Conservation (phyloP, 768 basidiomycete species). For the Tubosaeta brunneosetosa region DNA sequence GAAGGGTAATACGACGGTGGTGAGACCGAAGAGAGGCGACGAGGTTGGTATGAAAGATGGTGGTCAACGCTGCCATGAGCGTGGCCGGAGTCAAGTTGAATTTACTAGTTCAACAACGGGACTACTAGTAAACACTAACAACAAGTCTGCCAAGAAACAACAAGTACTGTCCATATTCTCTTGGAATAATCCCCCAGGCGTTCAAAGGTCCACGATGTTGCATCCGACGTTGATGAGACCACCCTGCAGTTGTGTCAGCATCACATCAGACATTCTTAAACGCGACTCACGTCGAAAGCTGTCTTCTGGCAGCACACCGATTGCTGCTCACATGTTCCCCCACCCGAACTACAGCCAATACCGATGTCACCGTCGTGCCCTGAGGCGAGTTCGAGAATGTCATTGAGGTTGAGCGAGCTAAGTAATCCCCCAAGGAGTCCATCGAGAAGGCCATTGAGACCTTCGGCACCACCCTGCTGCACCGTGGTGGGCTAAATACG, state of each 20-base stretch:
- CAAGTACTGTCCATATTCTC: not conserved
- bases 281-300: not conserved
- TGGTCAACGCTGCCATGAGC: constrained; percentile 1
- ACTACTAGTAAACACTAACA: not conserved
- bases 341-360: not conserved
- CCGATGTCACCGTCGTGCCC: constrained; percentile 1
- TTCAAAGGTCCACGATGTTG: constrained; percentile 1
- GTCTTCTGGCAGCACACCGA: constrained; percentile 8
- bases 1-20: constrained; percentile 10
- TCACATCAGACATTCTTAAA: no score
- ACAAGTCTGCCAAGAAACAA: not conserved
- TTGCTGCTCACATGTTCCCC: not conserved
- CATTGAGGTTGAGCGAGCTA: not conserved
- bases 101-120: not conserved
- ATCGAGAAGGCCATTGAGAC: no score
- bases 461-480: not conserved
- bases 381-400: not conserved
- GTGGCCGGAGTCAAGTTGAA: not conserved
- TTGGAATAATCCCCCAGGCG: not conserved
- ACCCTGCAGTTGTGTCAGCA: not conserved
- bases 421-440: not conserved
- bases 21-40: not conserved
- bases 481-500: not conserved
- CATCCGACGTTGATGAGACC: constrained; percentile 14
- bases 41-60: constrained; percentile 1